Percentiles rank a stretch among this genome's conserved stretches.
phyloP scores from a whole-genome alignment of 768 basidiomycete species.

The Rhizopogon salebrosus region DNA sequence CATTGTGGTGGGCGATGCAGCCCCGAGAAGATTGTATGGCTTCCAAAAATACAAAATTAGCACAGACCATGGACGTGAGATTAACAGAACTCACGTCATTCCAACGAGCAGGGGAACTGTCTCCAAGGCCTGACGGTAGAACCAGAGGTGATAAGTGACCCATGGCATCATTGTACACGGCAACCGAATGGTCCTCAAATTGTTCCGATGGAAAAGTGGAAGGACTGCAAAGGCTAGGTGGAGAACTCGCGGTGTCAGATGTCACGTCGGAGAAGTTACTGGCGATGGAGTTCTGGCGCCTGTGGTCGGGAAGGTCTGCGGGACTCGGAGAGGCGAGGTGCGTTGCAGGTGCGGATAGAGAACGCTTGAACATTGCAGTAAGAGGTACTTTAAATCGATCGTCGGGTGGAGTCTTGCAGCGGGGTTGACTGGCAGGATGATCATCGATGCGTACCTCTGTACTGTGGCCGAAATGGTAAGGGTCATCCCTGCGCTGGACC shows the following conservation, averaged over 20 bases:
- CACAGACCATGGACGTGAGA: constrained; percentile 2
- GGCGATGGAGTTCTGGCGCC: constrained; percentile 19
- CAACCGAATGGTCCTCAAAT: constrained; percentile 16
- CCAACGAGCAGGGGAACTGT: constrained; percentile 26
- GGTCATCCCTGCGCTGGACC: neutral
- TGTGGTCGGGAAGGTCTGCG: constrained; percentile 9
- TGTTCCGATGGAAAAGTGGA: constrained; percentile 13
- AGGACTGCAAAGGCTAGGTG: constrained; percentile 6
- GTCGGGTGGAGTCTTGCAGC: constrained; percentile 26
- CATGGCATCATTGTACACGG: constrained; percentile 17
- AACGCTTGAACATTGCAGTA: constrained; percentile 63
- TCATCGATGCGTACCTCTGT: constrained; percentile 1
- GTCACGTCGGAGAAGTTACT: constrained; percentile 27
- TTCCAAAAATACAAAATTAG: constrained; percentile 18
- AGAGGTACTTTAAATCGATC: constrained; percentile 43
- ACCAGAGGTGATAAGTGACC: constrained; percentile 26
- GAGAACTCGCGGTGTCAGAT: constrained; percentile 23
- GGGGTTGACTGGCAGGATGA: constrained; percentile 10
- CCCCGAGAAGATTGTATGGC: constrained; percentile 29
- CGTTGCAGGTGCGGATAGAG: constrained; percentile 49
- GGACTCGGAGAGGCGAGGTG: constrained; percentile 14
- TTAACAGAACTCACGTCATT: constrained; percentile 25
- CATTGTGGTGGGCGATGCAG: constrained; percentile 12
- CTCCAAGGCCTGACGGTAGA: constrained; percentile 25
- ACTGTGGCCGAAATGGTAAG: neutral